Percentiles rank a stretch among this genome's conserved stretches.
phyloP scores from a whole-genome alignment of 1,284 basidiomycete genomes.

The Cystobasidium sp. region DNA sequence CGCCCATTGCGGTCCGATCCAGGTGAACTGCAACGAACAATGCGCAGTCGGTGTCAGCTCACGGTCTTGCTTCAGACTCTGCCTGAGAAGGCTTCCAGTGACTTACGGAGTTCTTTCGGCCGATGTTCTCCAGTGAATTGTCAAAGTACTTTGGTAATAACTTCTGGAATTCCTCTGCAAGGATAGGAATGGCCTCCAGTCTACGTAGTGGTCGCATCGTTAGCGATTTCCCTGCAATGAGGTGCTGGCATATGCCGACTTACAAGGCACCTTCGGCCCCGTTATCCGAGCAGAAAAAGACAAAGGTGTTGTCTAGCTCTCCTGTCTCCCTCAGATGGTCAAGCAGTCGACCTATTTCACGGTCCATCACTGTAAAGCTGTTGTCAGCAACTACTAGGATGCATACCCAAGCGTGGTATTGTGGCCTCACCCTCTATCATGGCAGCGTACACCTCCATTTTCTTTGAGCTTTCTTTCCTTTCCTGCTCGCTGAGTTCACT shows the following conservation, averaged over 20 bases:
- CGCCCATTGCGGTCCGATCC: conserved; percentile 46
- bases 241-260: conserved; percentile 42
- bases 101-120: conserved; percentile 20
- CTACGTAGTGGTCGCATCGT: conserved; percentile 40
- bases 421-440: conserved; percentile 52
- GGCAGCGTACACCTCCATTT: conserved; percentile 56
- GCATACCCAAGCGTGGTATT: background rate
- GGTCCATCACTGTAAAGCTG: conserved; percentile 52
- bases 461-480: conserved; percentile 45
- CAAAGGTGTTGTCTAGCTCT: conserved; percentile 55
- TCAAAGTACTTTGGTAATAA: conserved; percentile 45
- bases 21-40: conserved; percentile 10
- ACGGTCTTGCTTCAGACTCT: no score
- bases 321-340: conserved; percentile 26
- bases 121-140: conserved; percentile 53
- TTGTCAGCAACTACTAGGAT: background rate
- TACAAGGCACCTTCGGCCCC: conserved; percentile 55
- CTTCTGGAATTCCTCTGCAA: conserved; percentile 9
- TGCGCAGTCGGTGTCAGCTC: background rate
- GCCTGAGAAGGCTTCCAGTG: no score
- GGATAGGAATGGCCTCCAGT: conserved; percentile 44
- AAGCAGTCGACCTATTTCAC: conserved; percentile 45
- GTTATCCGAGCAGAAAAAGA: conserved; percentile 56
- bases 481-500: conserved; percentile 50
- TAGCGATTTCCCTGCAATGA: background rate